Conservation (phyloP, 2,329 filamentous ascomycete genomes). For the Plectosphaerella plurivora region DNA sequence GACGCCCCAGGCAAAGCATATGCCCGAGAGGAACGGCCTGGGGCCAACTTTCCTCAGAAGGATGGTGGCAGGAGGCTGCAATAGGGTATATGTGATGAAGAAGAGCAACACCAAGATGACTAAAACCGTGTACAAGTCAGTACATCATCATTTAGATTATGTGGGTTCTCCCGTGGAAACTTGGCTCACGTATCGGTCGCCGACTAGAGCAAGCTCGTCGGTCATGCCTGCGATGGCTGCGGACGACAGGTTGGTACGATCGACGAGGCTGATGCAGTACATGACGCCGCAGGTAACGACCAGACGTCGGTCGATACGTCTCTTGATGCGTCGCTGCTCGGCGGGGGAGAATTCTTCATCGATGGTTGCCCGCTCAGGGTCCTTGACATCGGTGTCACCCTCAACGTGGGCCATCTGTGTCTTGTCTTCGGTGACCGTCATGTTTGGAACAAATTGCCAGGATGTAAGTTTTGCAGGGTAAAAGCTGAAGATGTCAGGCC, state of each 20-base stretch:
- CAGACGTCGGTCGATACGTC: slow-evolving; percentile 62
- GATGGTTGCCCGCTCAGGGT: not conserved
- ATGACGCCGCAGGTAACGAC: slow-evolving; percentile 59
- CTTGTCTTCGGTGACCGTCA: not conserved
- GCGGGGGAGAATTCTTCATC: slow-evolving; percentile 47
- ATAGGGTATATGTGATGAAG: slow-evolving; percentile 68
- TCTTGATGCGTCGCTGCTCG: slow-evolving; percentile 65
- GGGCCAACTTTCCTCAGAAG: slow-evolving; percentile 64
- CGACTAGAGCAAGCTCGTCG: slow-evolving; percentile 22
- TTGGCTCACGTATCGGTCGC: slow-evolving; percentile 12
- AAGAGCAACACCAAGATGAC: slow-evolving; percentile 65
- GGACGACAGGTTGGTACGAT: slow-evolving; percentile 24
- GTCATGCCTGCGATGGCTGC: slow-evolving; percentile 25
- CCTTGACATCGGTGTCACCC: not conserved
- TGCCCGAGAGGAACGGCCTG: slow-evolving; percentile 47
- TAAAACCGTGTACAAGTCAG: too few species aligned
- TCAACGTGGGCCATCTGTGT: not conserved
- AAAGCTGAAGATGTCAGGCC: too few species aligned
- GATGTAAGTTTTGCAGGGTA: too few species aligned
- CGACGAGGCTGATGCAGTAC: slow-evolving; percentile 60
- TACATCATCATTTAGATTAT: too few species aligned
- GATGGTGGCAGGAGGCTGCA: slow-evolving; percentile 68
- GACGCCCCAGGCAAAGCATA: slow-evolving; percentile 55
- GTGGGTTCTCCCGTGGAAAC: too few species aligned
- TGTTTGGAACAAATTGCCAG: not conserved